Conservation (phyloP, 2,329 filamentous ascomycete species). For the Alternaria dauci region DNA sequence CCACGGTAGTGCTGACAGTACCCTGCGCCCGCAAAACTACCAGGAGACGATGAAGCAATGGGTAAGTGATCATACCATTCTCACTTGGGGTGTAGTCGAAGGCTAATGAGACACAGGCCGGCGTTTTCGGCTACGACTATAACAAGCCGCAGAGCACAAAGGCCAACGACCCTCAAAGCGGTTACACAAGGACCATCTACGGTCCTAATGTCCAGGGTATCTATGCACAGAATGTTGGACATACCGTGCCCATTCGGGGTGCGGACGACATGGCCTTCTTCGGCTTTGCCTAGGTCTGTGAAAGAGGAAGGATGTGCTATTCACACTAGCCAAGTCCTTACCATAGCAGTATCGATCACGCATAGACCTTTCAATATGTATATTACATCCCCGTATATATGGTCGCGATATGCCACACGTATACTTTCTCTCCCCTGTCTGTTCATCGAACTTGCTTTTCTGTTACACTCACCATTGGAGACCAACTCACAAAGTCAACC, state of each 20-base stretch:
- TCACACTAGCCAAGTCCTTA: not conserved
- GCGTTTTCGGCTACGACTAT: constrained; percentile 46
- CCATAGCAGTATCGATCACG: not conserved
- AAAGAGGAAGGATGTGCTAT: not conserved
- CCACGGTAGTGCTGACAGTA: constrained; percentile 63
- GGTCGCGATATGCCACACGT: not conserved
- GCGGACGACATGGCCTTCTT: constrained; percentile 48
- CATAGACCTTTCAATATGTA: not conserved
- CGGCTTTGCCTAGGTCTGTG: constrained; percentile 33
- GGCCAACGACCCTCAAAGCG: constrained; percentile 40
- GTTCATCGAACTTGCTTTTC: not conserved
- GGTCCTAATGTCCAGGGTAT: constrained; percentile 48
- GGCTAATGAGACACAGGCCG: constrained; percentile 16
- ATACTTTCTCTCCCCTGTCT: not conserved
- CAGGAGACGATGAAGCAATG: constrained; percentile 59
- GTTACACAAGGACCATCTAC: constrained; percentile 44
- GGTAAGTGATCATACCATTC: constrained; percentile 5
- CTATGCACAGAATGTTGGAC: constrained; percentile 46
- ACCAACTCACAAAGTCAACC: not conserved
- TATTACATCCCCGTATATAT: not conserved
- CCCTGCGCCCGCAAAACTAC: constrained; percentile 63
- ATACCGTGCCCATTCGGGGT: constrained; percentile 46
- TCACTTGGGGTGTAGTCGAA: too few relatives aligned
- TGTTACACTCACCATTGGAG: not conserved
- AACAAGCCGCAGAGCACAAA: constrained; percentile 41